Percentiles rank a stretch among this genome's conserved stretches.
These are phyloP conservation scores for Alternaria sp. DNA, from an alignment of 2,329 filamentous ascomycete species.

Conservation along the genomic window DNA sequence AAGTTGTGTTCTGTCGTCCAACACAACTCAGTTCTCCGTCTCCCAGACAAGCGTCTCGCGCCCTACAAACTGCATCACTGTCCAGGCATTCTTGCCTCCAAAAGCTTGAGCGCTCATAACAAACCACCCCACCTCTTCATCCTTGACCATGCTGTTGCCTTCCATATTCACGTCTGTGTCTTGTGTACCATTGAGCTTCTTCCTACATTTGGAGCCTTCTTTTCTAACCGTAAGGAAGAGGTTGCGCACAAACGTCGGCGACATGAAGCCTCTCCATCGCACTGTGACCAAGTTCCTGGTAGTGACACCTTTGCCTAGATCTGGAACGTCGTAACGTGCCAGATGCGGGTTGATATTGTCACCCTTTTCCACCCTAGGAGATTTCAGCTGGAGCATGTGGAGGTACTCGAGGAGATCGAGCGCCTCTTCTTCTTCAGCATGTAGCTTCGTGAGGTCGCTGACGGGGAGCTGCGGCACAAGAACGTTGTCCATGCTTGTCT, in stretches of 20 bases:
- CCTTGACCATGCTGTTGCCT: slow-evolving; percentile 1
- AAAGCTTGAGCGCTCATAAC: slow-evolving; percentile 43
- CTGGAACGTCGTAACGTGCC: slow-evolving; percentile 70
- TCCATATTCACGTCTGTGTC: slow-evolving; percentile 22
- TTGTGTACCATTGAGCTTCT: slow-evolving; percentile 12
- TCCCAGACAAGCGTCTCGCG: slow-evolving; percentile 48
- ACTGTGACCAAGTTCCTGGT: slow-evolving; percentile 45
- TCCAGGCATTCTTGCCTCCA: slow-evolving; percentile 36
- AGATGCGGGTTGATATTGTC: slow-evolving; percentile 74
- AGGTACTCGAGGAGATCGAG: slow-evolving; percentile 78
- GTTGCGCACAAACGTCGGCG: slow-evolving; percentile 44
- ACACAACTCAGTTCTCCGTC: slow-evolving; percentile 25
- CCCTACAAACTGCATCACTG: slow-evolving; percentile 44
- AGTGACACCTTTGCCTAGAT: slow-evolving; percentile 31
- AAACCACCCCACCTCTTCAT: slow-evolving; percentile 38
- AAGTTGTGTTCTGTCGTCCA: not conserved
- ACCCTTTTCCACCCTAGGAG: slow-evolving; percentile 65
- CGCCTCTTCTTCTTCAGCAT: slow-evolving; percentile 70
- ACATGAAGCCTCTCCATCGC: slow-evolving; percentile 56
- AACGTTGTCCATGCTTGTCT: slow-evolving; percentile 32
- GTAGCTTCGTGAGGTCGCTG: slow-evolving; percentile 44
- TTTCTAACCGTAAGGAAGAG: slow-evolving; percentile 38
- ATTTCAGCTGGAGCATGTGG: slow-evolving; percentile 70
- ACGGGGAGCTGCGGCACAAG: slow-evolving; percentile 39
- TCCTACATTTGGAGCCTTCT: slow-evolving; percentile 27